Base-by-base conservation (phyloP, 257 asterid genomes). In the Vinca minor region DNA sequence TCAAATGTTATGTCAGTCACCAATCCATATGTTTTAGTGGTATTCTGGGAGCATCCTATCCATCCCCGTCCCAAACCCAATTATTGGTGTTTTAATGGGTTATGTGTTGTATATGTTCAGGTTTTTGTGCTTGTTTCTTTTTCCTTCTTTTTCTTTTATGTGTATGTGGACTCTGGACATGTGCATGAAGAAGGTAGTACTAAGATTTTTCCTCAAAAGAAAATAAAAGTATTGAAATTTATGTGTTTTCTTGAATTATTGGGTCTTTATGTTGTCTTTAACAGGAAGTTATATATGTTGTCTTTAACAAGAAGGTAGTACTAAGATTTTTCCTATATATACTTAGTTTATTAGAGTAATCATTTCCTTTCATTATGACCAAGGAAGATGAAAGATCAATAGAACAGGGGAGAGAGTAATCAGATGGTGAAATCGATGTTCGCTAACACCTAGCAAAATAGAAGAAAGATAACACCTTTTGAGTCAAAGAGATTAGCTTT, bases 401-500 rank as follows among this genome's bases (percentile, higher is more conserved):
- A 17, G 49, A 17, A 17, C n/a, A 44, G 20, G 9, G 47, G 47
- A 5, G 12, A 39, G 38, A 31, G 34, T 5, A 3, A 3, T 52
- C 1, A 39, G 42, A 36, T 57, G 54, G 23, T 41, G 31, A 42
- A 28, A 41, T 56, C 20, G 46, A 54, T 10, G 25, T 39, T 66
- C 29, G 18, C 26, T 52, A 13, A 28, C 35, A 52, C 53, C n/a
- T 42, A 31, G 20, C 17, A 13, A 39, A 26, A 15, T 38, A 46
- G 32, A 29, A 15, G 4, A 55, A 29, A 28, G 17, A 55, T 49
- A 34, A 41, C 12, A 4, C 47, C 8, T 34, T 35, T 41, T 12
- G 50, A 42, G 58, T 67, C 47, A 57, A 55, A 62, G 53, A 39
- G 21, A 6, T 41, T 61, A 41, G 66, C 53, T 41, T 20, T 41